These are phyloP conservation scores for Cryptosporidium bovis DNA, from an alignment of 169 alveolate species.

Conservation along the genomic window DNA sequence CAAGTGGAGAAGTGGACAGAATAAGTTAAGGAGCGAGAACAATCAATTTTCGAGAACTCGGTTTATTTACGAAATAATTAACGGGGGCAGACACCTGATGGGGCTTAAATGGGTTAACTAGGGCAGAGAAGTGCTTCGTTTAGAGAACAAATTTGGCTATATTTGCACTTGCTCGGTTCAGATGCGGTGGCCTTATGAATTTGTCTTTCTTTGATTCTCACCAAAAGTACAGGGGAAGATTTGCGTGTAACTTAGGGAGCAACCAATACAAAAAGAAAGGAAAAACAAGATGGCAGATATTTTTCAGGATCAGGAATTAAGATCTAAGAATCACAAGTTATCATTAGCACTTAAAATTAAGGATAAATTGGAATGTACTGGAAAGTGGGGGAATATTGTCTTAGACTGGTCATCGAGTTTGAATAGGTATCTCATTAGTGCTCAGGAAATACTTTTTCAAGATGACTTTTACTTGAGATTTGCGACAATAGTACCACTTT, in stretches of 20 bases:
- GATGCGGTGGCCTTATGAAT: too few relatives aligned
- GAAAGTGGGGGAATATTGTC: constrained; percentile 19
- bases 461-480: constrained; percentile 21
- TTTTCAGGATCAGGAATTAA: neutral
- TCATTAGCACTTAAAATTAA: constrained; percentile 24
- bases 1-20: too few relatives aligned
- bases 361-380: constrained; percentile 15
- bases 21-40: too few relatives aligned
- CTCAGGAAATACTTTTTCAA: constrained; percentile 4
- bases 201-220: neutral
- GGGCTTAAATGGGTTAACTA: too few relatives aligned
- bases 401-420: constrained; percentile 21
- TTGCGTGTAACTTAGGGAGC: neutral
- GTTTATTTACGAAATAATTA: too few relatives aligned
- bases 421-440: neutral
- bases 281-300: neutral
- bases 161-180: too few relatives aligned
- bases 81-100: too few relatives aligned
- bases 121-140: too few relatives aligned
- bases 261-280: neutral
- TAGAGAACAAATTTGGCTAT: too few relatives aligned
- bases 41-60: too few relatives aligned
- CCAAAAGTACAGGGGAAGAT: neutral
- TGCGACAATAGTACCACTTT: constrained; percentile 24
- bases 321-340: neutral